Evolutionary conservation across 2,329 filamentous ascomycete species (phyloP), one percentile per base, ranked within the genome.

Genomic region (Penicillium corylophilum): DNA sequence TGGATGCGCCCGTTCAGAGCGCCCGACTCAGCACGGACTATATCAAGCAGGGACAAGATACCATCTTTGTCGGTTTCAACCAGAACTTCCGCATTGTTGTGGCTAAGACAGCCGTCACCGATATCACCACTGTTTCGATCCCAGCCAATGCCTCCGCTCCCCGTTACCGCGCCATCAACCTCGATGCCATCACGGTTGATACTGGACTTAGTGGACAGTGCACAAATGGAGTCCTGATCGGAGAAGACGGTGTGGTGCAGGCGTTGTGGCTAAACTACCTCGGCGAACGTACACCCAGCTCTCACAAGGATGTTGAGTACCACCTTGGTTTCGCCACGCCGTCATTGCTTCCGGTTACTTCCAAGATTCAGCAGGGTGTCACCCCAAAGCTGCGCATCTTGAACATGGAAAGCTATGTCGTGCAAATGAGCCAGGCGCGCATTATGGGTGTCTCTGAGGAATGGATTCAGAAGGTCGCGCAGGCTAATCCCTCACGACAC

Each of bases 51-150:
- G 94, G 94, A 31, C 90, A 92, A 44, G 88, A 93, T 51, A 96
- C 92, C 0, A 92, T 96, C 61, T 99, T 99, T 73, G 88, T 99
- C 57, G 95, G 94, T n/a, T 95, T 96, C 77, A 99, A 99, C 69
- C 87, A 95, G 60, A 97, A 96, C 60, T 87, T 93, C 55, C 85
- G 93, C 31, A 90, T 96, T 36, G 93, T 97, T 4, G 90, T 96
- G 62, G 89, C 91, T 5, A 91, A 95, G 63, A 97, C 94, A 0
- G 90, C 88, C 0, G 91, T 99, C 13, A 99, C 95, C 0, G 94
- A 99, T 70, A 95, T 99, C 65, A 97, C 93, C 10, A 94, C 94
- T 2, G 94, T 97, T 3, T 90, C 92, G 0, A 97, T 99, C 55
- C 95, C 94, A 0, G 91, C 94, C 23, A 97, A 95, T 72, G 87